A percentile compares a stretch with the other conserved stretches of the same genome.
Conservation (phyloP, 2,329 filamentous ascomycete species). For the Chaetoscypha palmicola region DNA sequence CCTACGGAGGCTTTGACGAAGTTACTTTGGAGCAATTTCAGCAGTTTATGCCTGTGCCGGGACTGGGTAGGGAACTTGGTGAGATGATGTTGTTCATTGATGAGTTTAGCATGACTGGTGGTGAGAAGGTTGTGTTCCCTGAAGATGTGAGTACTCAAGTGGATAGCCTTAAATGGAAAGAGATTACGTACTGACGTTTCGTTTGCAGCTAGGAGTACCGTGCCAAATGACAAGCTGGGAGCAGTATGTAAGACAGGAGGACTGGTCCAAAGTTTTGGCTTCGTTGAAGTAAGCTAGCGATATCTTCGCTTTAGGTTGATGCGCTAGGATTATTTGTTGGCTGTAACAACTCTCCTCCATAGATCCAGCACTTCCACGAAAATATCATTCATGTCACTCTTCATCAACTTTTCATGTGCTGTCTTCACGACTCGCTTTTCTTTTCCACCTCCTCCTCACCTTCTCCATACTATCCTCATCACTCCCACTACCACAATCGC, state of each 20-base stretch:
- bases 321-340: no score
- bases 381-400: no score
- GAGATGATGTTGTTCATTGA: constrained; percentile 30
- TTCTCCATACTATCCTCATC: no score
- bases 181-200: constrained; percentile 1
- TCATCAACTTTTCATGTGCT: no score
- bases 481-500: no score
- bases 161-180: no score
- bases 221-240: constrained; percentile 15
- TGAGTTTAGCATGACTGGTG: constrained; percentile 32
- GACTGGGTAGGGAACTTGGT: constrained; percentile 27
- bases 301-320: no score
- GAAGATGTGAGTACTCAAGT: constrained; percentile 17
- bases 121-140: constrained; percentile 28
- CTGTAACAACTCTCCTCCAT: no score
- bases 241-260: constrained; percentile 18
- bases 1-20: constrained; percentile 13
- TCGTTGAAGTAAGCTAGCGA: constrained; percentile 5
- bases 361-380: no score
- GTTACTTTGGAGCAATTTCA: constrained; percentile 21
- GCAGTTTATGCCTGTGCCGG: constrained; percentile 21
- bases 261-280: constrained; percentile 19
- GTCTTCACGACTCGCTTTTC: no score
- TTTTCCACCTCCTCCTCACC: no score
- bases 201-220: constrained; percentile 14